Conservation (phyloP, 2,329 filamentous ascomycete genomes). For the Clonostachys solani region DNA sequence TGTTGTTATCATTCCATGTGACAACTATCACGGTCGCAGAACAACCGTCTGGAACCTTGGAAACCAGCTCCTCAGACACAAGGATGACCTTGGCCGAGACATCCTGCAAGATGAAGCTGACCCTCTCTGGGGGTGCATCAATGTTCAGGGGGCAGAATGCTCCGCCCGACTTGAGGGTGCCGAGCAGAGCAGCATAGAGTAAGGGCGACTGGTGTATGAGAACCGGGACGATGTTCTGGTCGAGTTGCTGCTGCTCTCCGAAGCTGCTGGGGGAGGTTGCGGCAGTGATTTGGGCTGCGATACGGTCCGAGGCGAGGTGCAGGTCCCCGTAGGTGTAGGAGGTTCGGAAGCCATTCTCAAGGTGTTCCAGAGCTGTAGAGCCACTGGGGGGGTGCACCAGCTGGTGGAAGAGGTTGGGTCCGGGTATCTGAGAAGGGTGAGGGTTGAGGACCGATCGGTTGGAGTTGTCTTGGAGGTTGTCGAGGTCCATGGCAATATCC, state of each 20-base stretch:
- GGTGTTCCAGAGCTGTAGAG: slow-evolving; percentile 22
- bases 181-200: slow-evolving; percentile 74
- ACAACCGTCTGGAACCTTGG: slow-evolving; percentile 26
- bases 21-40: slow-evolving; percentile 28
- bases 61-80: slow-evolving; percentile 47
- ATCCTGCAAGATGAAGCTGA: slow-evolving; percentile 79
- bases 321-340: slow-evolving; percentile 59
- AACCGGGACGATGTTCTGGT: slow-evolving; percentile 62
- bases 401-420: slow-evolving; percentile 45
- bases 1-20: slow-evolving; percentile 12
- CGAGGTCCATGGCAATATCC: background rate
- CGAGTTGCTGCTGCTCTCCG: slow-evolving; percentile 1
- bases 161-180: slow-evolving; percentile 74
- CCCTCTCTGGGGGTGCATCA: slow-evolving; percentile 71
- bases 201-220: slow-evolving; percentile 72
- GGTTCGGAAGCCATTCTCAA: slow-evolving; percentile 15
- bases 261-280: too few species aligned
- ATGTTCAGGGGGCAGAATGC: slow-evolving; percentile 83
- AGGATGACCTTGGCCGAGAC: slow-evolving; percentile 66
- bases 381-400: slow-evolving; percentile 46
- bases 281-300: slow-evolving; percentile 46
- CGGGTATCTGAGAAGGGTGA: slow-evolving; percentile 29
- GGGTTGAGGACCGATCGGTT: slow-evolving; percentile 42
- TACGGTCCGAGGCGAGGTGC: slow-evolving; percentile 48
- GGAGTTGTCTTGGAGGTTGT: slow-evolving; percentile 5